These are phyloP conservation scores for Ophiosphaerella narmari DNA, from an alignment of 2,329 filamentous ascomycete species.

Conservation along the genomic window DNA sequence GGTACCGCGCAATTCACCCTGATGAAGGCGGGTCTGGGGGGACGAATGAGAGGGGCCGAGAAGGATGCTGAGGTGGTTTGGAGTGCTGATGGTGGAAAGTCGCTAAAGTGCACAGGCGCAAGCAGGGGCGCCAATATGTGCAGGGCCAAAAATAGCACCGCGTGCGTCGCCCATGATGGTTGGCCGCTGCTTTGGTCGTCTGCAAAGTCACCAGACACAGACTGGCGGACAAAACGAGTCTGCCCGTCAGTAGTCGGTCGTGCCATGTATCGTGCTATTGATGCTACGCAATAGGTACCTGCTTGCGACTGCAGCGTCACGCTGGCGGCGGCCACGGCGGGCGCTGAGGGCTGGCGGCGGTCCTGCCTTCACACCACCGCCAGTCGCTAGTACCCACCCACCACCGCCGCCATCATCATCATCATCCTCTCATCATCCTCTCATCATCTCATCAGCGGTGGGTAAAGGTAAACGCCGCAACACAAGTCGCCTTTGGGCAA, in stretches of 20 bases:
- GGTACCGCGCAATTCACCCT: slow-evolving; percentile 24
- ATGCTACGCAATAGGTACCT: slow-evolving; percentile 5
- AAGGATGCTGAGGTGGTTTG: background rate
- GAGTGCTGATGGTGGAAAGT: slow-evolving; percentile 24
- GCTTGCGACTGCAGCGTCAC: background rate
- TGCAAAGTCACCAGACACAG: slow-evolving; percentile 20
- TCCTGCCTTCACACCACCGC: background rate
- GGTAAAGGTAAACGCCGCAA: slow-evolving; percentile 7
- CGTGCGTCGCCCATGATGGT: slow-evolving; percentile 13
- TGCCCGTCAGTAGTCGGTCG: background rate
- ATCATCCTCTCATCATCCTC: too few relatives aligned
- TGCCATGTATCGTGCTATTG: slow-evolving; percentile 8
- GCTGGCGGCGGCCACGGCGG: background rate
- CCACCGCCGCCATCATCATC: background rate
- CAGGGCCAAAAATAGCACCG: slow-evolving; percentile 32
- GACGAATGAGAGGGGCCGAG: slow-evolving; percentile 18
- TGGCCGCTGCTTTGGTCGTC: too few relatives aligned
- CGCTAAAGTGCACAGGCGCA: slow-evolving; percentile 24
- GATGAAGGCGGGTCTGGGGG: slow-evolving; percentile 20
- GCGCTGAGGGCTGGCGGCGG: background rate
- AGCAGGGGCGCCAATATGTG: slow-evolving; percentile 28
- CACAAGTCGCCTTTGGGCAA: slow-evolving; percentile 6
- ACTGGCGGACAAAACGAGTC: slow-evolving; percentile 6
- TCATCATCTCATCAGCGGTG: slow-evolving; percentile 1
- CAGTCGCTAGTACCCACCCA: background rate